Percentiles rank a stretch among this genome's conserved stretches.
phyloP scores from a whole-genome alignment of 768 basidiomycete genomes.

The Leccinum disarticulatum region DNA sequence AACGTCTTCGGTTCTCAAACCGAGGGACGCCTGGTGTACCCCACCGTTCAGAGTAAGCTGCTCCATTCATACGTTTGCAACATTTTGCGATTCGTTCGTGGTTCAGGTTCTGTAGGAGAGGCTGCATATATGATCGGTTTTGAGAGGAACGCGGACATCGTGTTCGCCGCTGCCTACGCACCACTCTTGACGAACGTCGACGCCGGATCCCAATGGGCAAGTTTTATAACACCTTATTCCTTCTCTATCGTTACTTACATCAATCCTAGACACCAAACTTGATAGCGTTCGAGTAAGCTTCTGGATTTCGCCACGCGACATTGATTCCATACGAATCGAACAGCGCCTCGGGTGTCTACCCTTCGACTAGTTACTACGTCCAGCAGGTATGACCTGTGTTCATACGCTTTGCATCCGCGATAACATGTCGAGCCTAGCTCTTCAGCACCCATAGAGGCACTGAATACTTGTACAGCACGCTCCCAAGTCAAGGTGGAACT shows the following conservation, averaged over 20 bases:
- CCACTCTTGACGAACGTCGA: conserved; percentile 53
- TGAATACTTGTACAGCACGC: conserved; percentile 61
- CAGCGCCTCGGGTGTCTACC: conserved; percentile 53
- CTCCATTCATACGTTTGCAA: not conserved
- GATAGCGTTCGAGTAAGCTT: conserved; percentile 56
- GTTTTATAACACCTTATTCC: conserved; percentile 22
- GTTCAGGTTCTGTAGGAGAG: conserved; percentile 52
- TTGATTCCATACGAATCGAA: not conserved
- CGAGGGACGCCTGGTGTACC: conserved; percentile 51
- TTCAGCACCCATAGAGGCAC: conserved; percentile 66
- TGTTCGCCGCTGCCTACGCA: conserved; percentile 64
- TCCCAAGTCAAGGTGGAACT: conserved; percentile 47
- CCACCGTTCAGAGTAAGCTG: conserved; percentile 51
- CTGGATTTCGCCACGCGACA: not conserved
- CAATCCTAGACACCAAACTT: conserved; percentile 49
- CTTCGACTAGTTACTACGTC: conserved; percentile 60
- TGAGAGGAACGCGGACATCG: conserved; percentile 59
- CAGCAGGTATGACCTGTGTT: conserved; percentile 45
- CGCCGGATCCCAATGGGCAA: conserved; percentile 54
- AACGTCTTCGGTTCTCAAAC: conserved; percentile 45
- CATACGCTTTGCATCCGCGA: not conserved
- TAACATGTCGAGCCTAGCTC: conserved; percentile 40
- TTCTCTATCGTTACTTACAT: conserved; percentile 1
- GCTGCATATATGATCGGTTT: conserved; percentile 70
- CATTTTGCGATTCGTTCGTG: not conserved